These are phyloP conservation scores for Colletotrichum sp. DNA, from an alignment of 2,329 filamentous ascomycete genomes.

Conservation along the genomic window DNA sequence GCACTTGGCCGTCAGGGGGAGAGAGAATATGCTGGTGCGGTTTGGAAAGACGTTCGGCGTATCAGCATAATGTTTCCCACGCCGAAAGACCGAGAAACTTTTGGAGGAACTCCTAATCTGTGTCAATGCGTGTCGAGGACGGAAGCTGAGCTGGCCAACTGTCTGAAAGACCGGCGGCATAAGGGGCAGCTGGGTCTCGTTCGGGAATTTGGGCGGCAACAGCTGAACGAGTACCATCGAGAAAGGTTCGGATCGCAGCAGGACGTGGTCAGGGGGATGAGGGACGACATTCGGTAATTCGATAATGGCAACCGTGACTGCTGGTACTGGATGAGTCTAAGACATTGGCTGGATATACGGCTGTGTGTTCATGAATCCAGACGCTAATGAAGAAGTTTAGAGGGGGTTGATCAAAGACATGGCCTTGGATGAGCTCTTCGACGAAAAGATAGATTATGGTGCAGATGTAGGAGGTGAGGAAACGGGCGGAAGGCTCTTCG, in stretches of 20 bases:
- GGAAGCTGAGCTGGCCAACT: slow-evolving; percentile 27
- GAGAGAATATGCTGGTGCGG: slow-evolving; percentile 7
- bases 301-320: background rate
- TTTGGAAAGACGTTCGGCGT: slow-evolving; percentile 30
- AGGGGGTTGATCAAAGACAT: background rate
- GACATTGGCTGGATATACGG: background rate
- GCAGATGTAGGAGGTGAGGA: background rate
- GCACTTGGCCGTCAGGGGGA: slow-evolving; percentile 23
- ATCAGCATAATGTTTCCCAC: slow-evolving; percentile 35
- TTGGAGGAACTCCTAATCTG: slow-evolving; percentile 29
- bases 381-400: background rate
- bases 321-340: background rate
- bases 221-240: slow-evolving; percentile 21
- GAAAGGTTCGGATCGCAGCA: slow-evolving; percentile 15
- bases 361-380: background rate
- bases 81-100: slow-evolving; percentile 23
- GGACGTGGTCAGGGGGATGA: slow-evolving; percentile 16
- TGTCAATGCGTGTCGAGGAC: slow-evolving; percentile 31
- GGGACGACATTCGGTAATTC: slow-evolving; percentile 7
- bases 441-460: background rate
- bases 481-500: background rate
- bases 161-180: slow-evolving; percentile 27
- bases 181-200: slow-evolving; percentile 33
- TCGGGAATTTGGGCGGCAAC: slow-evolving; percentile 30
- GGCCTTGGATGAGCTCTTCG: background rate